Percentiles rank a stretch among this genome's conserved stretches.
Conservation (phyloP, 2,329 filamentous ascomycete genomes). For the Pyrenophora teres region DNA sequence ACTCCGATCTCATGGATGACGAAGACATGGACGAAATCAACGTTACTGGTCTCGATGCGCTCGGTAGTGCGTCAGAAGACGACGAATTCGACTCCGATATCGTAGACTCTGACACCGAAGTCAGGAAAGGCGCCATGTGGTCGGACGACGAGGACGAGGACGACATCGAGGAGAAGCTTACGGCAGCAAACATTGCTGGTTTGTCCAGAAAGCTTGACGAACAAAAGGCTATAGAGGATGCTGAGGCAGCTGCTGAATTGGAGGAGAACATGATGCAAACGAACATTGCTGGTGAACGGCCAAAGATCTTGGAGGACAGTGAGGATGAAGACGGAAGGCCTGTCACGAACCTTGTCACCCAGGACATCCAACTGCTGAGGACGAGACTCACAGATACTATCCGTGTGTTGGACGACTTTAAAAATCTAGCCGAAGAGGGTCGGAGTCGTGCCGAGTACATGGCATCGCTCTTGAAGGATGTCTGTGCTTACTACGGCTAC, state of each 20-base stretch:
- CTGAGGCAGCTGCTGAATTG: slow-evolving; percentile 82
- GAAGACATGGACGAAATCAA: slow-evolving; percentile 43
- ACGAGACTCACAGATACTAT: slow-evolving; percentile 91
- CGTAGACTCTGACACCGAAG: slow-evolving; percentile 66
- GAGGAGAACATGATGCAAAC: slow-evolving; percentile 86
- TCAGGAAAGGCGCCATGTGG: slow-evolving; percentile 68
- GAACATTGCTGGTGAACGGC: slow-evolving; percentile 76
- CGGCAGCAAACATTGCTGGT: slow-evolving; percentile 93
- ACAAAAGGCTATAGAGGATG: slow-evolving; percentile 76
- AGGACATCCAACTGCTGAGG: slow-evolving; percentile 86
- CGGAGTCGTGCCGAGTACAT: slow-evolving; percentile 89
- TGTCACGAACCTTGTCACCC: slow-evolving; percentile 66
- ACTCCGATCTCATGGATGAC: slow-evolving; percentile 48
- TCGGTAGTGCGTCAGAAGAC: slow-evolving; percentile 46
- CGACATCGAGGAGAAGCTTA: slow-evolving; percentile 85
- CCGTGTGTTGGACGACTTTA: slow-evolving; percentile 86
- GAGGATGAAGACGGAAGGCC: slow-evolving; percentile 65
- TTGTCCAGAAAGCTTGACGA: slow-evolving; percentile 83
- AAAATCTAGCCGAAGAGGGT: slow-evolving; percentile 76
- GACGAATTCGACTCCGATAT: slow-evolving; percentile 50
- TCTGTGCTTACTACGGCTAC: slow-evolving; percentile 97
- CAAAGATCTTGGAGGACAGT: slow-evolving; percentile 66
- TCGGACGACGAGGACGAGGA: slow-evolving; percentile 97
- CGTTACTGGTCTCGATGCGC: slow-evolving; percentile 46
- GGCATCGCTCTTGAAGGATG: slow-evolving; percentile 82